phyloP scores from a whole-genome alignment of 305 asterid species.

The Fraxinus platypoda region DNA sequence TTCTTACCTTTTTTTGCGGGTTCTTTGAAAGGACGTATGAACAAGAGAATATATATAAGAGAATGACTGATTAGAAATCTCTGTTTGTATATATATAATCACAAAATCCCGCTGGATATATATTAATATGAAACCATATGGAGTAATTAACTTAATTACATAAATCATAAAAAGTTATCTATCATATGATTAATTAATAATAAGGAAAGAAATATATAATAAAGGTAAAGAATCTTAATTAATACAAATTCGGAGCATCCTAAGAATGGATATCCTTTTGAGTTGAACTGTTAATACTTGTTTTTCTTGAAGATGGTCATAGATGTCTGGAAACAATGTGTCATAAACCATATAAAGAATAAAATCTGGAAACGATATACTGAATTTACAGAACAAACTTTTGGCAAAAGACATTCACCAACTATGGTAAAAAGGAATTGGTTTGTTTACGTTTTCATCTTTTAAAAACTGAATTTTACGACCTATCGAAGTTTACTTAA shows the following conservation, averaged over 20 bases:
- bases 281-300: not conserved
- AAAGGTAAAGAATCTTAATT: not conserved
- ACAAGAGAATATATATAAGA: not conserved
- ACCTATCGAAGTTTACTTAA: not conserved
- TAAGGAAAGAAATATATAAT: not conserved
- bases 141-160: not conserved
- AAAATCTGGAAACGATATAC: not conserved
- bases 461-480: not conserved
- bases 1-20: not conserved
- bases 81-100: no score
- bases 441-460: not conserved
- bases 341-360: not conserved
- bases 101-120: not conserved
- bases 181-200: not conserved
- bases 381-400: not conserved
- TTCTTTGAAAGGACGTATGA: not conserved
- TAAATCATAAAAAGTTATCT: not conserved
- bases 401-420: not conserved
- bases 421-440: not conserved
- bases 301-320: not conserved
- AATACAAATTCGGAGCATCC: not conserved
- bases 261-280: not conserved
- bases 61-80: not conserved
- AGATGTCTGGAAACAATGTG: not conserved
- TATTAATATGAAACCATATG: not conserved